Evolutionary conservation across 805 yeast genomes (phyloP).

Genomic region (Metschnikowia dekortorum): DNA sequence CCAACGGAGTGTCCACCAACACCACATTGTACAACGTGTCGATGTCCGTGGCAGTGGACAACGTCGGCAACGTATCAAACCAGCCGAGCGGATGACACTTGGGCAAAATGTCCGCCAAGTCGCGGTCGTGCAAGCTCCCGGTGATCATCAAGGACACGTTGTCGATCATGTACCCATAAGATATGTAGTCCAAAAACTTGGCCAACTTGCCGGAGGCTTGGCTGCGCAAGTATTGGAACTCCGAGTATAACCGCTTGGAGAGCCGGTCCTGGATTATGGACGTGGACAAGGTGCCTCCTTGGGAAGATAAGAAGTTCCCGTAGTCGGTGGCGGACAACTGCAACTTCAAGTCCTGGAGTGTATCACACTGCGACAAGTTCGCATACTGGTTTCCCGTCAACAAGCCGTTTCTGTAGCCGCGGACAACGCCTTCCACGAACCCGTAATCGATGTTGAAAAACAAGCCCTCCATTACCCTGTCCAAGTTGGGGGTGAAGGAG

Average conservation of each 20-base stretch:
- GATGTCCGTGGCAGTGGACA: slow-evolving; percentile 90
- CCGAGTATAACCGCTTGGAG: slow-evolving; percentile 67
- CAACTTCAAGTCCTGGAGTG: slow-evolving; percentile 86
- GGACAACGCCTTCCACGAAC: slow-evolving; percentile 87
- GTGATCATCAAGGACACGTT: slow-evolving; percentile 94
- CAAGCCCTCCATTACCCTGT: slow-evolving; percentile 75
- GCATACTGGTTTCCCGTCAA: slow-evolving; percentile 75
- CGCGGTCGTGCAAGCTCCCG: slow-evolving; percentile 94
- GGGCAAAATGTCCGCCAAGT: slow-evolving; percentile 77
- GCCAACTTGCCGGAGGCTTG: slow-evolving; percentile 80
- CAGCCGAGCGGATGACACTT: slow-evolving; percentile 97
- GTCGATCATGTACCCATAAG: slow-evolving; percentile 97
- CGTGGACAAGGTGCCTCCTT: slow-evolving; percentile 80
- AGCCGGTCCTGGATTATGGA: slow-evolving; percentile 80
- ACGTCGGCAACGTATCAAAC: slow-evolving; percentile 96
- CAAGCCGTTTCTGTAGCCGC: slow-evolving; percentile 89
- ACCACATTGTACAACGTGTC: slow-evolving; percentile 92
- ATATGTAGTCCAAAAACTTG: slow-evolving; percentile 84
- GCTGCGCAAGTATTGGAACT: slow-evolving; percentile 78
- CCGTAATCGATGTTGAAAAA: slow-evolving; percentile 89
- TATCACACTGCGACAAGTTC: slow-evolving; percentile 93
- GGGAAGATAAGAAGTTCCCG: slow-evolving; percentile 82
- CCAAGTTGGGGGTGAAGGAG: background rate
- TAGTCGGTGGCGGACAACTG: slow-evolving; percentile 96
- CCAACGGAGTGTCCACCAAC: slow-evolving; percentile 92